Base-by-base conservation (phyloP, 2,329 filamentous ascomycete genomes). In the Alternaria conjuncta region DNA sequence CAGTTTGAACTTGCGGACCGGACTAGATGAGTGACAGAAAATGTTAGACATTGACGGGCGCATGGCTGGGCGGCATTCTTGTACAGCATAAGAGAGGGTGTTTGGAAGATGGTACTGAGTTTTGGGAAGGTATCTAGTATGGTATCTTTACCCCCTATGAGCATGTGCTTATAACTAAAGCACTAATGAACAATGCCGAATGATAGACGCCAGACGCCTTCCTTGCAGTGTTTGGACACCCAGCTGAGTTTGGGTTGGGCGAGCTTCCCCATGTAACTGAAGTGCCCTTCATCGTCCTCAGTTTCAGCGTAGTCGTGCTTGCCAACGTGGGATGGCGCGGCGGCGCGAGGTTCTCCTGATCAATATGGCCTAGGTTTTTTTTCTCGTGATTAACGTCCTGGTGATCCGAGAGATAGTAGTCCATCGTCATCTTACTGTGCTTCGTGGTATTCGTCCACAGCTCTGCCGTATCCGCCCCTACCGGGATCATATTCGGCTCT, bases 401-500 rank as follows among this genome's bases (percentile, higher is more conserved):
- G 36, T 18, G 9, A 4, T 41, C 36, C n/a, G 36, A 41, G 36
- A 41, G 36, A 9, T 41, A 11, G 15, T 18, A 5, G 36, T 41
- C 36, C n/a, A 11, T 41, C 2, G 9, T 32, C 26, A 53, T 44
- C n/a, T 63, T 65, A 68, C 59, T 64, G 51, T 32, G 58, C 66
- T 54, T 77, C 73, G 54, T 79, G 72, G 50, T 75, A 75, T 61
- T 79, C 75, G 11, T 78, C 75, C 18, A 72, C 74, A 45, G 92
- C 92, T 68, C 94, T 87, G 46, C 96, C 95, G 71, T 94, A 89
- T 11, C 96, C 96, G 71, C 96, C 96, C 72, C 96, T 88, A 15
- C 96, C 96, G 64, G 97, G 95, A 78, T 99, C 96, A 78, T 90
- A 99, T 83, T 99, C 96, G 80, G 97, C 93, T 49, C 96, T 89